phyloP scores from a whole-genome alignment of 768 basidiomycete genomes.

The Serendipita indica region DNA sequence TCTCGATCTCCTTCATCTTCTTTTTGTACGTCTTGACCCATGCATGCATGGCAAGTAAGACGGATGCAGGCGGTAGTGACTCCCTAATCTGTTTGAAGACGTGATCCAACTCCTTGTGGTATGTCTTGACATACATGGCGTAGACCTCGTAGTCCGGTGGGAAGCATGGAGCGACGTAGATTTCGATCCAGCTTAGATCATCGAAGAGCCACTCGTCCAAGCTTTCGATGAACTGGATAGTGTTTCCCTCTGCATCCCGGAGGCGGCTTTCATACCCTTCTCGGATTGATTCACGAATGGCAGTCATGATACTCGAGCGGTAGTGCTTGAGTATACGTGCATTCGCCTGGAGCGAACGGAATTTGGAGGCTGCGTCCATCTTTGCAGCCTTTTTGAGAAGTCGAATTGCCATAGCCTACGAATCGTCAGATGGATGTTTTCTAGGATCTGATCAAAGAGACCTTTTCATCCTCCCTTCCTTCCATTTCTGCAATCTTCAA shows the following conservation, averaged over 20 bases:
- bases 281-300: constrained; percentile 63
- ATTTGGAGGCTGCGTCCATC: constrained; percentile 82
- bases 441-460: constrained; percentile 24
- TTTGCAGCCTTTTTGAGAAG: constrained; percentile 91
- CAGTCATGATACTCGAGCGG: constrained; percentile 71
- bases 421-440: neutral
- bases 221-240: constrained; percentile 57
- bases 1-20: constrained; percentile 85
- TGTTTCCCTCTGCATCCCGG: constrained; percentile 44
- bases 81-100: constrained; percentile 55
- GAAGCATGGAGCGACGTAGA: constrained; percentile 80
- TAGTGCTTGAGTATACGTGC: constrained; percentile 92
- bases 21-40: constrained; percentile 95
- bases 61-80: constrained; percentile 74
- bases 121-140: constrained; percentile 66
- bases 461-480: constrained; percentile 89
- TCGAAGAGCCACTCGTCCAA: constrained; percentile 80
- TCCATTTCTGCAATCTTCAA: constrained; percentile 91
- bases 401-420: constrained; percentile 78
- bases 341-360: constrained; percentile 84
- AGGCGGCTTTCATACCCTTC: constrained; percentile 55
- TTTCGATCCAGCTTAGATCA: constrained; percentile 85
- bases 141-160: constrained; percentile 86
- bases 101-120: constrained; percentile 71
- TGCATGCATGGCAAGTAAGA: constrained; percentile 69